Conservation (phyloP, 139 green algal genomes). For the Microglena sp. region DNA sequence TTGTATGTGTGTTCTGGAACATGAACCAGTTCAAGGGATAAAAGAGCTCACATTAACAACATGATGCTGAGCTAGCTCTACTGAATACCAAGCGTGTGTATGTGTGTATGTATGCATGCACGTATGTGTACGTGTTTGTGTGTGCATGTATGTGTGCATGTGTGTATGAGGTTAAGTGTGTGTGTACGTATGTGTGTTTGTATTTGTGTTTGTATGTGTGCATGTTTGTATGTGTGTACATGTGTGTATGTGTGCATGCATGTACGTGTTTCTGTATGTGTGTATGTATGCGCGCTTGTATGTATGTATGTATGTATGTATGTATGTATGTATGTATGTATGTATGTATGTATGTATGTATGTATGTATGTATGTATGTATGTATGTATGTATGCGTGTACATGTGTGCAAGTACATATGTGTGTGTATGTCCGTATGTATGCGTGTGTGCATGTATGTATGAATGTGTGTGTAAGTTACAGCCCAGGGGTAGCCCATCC, state of each 20-base stretch:
- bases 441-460: too few relatives aligned
- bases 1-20: too few relatives aligned
- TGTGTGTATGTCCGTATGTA: too few relatives aligned
- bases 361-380: background rate
- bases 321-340: background rate
- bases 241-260: background rate
- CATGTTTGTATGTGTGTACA: background rate
- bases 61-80: too few relatives aligned
- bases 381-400: background rate
- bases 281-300: background rate
- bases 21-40: too few relatives aligned
- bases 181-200: constrained; percentile 1
- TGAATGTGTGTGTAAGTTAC: too few relatives aligned
- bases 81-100: too few relatives aligned
- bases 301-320: background rate
- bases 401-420: background rate
- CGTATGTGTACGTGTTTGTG: background rate
- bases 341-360: background rate
- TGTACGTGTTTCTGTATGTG: background rate
- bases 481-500: too few relatives aligned
- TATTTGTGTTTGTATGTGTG: background rate
- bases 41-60: too few relatives aligned
- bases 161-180: background rate
- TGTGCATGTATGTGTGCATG: background rate
- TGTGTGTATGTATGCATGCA: background rate